Percentiles rank a stretch among this genome's conserved stretches.
phyloP scores from a whole-genome alignment of 441 rosid species.

The Omphalea diandra region DNA sequence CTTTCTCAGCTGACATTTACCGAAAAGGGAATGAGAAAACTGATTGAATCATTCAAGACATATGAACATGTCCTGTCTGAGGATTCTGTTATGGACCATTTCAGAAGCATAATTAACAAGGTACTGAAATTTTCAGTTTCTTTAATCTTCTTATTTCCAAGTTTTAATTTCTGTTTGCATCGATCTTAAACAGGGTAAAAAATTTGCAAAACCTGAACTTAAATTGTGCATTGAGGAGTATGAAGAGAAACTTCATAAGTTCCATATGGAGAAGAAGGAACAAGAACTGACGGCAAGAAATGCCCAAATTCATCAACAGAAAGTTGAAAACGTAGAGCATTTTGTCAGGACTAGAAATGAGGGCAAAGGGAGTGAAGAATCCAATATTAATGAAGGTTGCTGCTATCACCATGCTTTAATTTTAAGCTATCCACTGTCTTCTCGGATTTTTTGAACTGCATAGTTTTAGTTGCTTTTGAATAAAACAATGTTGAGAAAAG shows the following conservation, averaged over 20 bases:
- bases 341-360: constrained; percentile 29
- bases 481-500: background rate
- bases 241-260: constrained; percentile 91
- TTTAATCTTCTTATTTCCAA: constrained; percentile 13
- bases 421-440: background rate
- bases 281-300: constrained; percentile 92
- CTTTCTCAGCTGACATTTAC: constrained; percentile 93
- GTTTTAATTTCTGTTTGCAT: constrained; percentile 7
- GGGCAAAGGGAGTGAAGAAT: constrained; percentile 38
- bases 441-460: background rate
- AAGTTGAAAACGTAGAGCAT: constrained; percentile 46
- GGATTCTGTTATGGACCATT: constrained; percentile 85
- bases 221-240: constrained; percentile 91
- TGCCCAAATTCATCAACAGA: constrained; percentile 76
- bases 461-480: background rate
- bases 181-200: constrained; percentile 67
- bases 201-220: constrained; percentile 94
- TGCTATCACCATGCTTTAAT: background rate
- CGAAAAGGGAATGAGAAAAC: constrained; percentile 93
- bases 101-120: constrained; percentile 89
- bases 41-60: constrained; percentile 80
- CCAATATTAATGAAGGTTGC: constrained; percentile 42
- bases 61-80: constrained; percentile 83
- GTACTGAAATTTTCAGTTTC: constrained; percentile 35
- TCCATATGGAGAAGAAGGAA: constrained; percentile 89